A percentile compares a stretch with the other conserved stretches of the same genome.
These are phyloP conservation scores for Eucalyptus curtisii DNA, from an alignment of 345 rosid species.

Conservation along the genomic window DNA sequence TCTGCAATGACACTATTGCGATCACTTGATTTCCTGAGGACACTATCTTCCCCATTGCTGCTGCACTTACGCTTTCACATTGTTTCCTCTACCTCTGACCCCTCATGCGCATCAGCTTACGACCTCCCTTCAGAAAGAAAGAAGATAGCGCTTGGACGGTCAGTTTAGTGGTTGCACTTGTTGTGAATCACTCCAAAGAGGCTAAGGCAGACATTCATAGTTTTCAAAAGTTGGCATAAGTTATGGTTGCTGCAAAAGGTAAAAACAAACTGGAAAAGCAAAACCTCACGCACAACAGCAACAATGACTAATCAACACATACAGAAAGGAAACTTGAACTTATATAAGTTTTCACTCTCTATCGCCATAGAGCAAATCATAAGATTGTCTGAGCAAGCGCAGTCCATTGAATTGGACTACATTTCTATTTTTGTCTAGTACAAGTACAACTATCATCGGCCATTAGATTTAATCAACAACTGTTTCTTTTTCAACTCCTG, in stretches of 20 bases:
- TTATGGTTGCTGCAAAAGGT: neutral
- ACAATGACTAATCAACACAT: neutral
- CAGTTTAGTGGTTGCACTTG: neutral
- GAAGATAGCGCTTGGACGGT: neutral
- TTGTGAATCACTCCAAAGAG: neutral
- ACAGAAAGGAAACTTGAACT: neutral
- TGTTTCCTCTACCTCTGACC: neutral
- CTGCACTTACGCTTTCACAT: neutral
- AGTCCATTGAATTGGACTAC: neutral
- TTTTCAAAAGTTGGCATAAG: neutral
- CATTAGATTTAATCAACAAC: neutral
- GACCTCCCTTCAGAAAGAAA: neutral
- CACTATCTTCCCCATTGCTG: neutral
- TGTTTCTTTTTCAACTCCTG: neutral
- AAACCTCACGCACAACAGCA: neutral
- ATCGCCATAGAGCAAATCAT: neutral
- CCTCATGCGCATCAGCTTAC: neutral
- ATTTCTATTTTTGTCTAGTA: neutral
- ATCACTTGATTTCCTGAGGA: neutral
- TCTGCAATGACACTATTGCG: neutral
- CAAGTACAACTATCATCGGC: neutral
- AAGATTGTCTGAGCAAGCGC: neutral
- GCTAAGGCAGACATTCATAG: neutral
- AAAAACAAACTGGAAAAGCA: neutral
- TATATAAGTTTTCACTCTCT: neutral